Conservation (phyloP, 2,329 filamentous ascomycete genomes). For the Westerdykella sp. region DNA sequence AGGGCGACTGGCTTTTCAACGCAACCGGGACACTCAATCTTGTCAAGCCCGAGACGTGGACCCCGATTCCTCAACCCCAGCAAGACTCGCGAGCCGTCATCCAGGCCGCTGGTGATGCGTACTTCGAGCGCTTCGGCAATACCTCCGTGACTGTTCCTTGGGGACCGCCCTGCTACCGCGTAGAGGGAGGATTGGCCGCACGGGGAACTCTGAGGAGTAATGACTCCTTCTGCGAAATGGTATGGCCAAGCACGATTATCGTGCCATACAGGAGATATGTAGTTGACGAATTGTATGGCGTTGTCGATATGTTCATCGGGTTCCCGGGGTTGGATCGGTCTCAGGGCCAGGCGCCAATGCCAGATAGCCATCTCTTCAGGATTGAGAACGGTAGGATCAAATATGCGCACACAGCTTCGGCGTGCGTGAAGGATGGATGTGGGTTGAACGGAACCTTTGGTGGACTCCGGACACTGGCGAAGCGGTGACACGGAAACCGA, state of each 20-base stretch:
- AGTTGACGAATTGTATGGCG: constrained; percentile 19
- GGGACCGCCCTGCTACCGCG: constrained; percentile 16
- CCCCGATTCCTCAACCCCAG: constrained; percentile 9
- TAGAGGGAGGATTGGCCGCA: constrained; percentile 21
- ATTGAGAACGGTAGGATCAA: constrained; percentile 18
- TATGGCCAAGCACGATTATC: constrained; percentile 8
- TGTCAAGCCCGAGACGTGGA: constrained; percentile 15
- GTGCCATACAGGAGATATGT: constrained; percentile 19
- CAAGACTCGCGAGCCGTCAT: constrained; percentile 11
- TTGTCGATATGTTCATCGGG: constrained; percentile 19
- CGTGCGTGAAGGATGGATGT: constrained; percentile 20
- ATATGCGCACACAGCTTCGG: constrained; percentile 19
- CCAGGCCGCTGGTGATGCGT: constrained; percentile 19
- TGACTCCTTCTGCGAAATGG: constrained; percentile 11
- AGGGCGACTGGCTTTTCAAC: constrained; percentile 27
- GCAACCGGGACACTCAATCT: constrained; percentile 16
- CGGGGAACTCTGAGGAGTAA: constrained; percentile 12
- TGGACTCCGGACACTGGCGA: background rate
- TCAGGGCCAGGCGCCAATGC: constrained; percentile 13
- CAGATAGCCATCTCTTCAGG: constrained; percentile 23
- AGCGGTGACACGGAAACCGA: background rate
- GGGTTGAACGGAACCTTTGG: constrained; percentile 10
- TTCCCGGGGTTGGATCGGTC: constrained; percentile 22
- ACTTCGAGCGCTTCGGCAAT: constrained; percentile 20
- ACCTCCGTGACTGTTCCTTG: constrained; percentile 15